These are phyloP conservation scores for Aureoboletus auriporus DNA, from an alignment of 768 basidiomycete species.

Conservation along the genomic window DNA sequence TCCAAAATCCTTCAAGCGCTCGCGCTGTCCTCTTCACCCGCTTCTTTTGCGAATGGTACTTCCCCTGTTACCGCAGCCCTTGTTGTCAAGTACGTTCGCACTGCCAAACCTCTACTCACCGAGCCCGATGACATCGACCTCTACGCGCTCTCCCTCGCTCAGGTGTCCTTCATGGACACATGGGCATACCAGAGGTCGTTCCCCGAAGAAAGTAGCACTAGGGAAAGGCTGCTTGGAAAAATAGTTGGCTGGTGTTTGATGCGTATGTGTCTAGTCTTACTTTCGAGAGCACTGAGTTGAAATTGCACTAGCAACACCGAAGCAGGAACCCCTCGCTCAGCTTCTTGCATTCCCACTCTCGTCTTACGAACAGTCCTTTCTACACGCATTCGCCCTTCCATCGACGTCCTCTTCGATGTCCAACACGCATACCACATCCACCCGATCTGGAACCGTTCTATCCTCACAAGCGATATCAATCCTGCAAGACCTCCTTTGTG, in stretches of 20 bases:
- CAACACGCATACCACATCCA: not conserved
- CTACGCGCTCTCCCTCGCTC: slow-evolving; percentile 66
- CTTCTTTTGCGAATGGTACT: slow-evolving; percentile 24
- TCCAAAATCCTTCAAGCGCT: slow-evolving; percentile 73
- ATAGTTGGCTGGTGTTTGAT: slow-evolving; percentile 65
- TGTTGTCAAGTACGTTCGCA: slow-evolving; percentile 70
- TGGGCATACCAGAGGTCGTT: slow-evolving; percentile 77
- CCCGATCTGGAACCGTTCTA: slow-evolving; percentile 19
- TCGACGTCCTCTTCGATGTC: slow-evolving; percentile 33
- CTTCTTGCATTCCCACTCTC: slow-evolving; percentile 66
- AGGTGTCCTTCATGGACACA: slow-evolving; percentile 61
- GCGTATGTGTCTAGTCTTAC: slow-evolving; percentile 44
- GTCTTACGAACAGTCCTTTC: slow-evolving; percentile 53
- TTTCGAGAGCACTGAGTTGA: not conserved
- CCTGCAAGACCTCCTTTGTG: slow-evolving; percentile 75
- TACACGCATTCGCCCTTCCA: slow-evolving; percentile 56
- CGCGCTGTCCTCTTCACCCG: slow-evolving; percentile 37
- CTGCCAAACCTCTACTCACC: slow-evolving; percentile 66
- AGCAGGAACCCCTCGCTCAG: slow-evolving; percentile 51
- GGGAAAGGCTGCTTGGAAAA: slow-evolving; percentile 52
- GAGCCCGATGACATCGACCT: slow-evolving; percentile 67
- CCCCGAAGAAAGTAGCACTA: slow-evolving; percentile 50
- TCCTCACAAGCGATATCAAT: slow-evolving; percentile 48
- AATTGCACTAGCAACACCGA: slow-evolving; percentile 49
- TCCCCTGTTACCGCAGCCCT: slow-evolving; percentile 31